Base-by-base conservation (phyloP, 2,329 filamentous ascomycete genomes). In the Setomelanomma holmii region DNA sequence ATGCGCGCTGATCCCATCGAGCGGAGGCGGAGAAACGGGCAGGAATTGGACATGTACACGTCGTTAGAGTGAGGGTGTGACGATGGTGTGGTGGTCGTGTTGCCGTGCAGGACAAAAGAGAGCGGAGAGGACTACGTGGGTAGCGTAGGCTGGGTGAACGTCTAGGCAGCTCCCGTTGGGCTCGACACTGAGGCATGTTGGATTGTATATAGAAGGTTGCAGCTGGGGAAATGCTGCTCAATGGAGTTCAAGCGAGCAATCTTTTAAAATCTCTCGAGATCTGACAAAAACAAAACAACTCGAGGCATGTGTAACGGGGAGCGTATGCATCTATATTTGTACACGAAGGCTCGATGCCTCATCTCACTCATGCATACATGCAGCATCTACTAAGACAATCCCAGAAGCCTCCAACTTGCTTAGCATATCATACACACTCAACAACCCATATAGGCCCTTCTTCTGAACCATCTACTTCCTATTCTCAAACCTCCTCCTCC, bases 1-100 rank as follows among this genome's bases (percentile, higher is more conserved):
- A 82, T 93, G 60, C 82, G 87, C 66, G 86, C 93, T 49, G 83
- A 87, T 68, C 84, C 86, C 38, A 78, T 84, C 53, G 81, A 81
- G 71, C 78, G 82, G 57, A 77, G 82, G 68, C 73, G 81, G 63
- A 77, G 79, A 63, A 75, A 75, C 53, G 77, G 77, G 34, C 78
- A 81, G 65, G 82, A 84, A 62, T 66, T 93, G 67, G 80, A 86
- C 52, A 86, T 89, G 67, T 82, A 89, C 61, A 84, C 89, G 14
- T 85, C 86, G 59, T 68, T 91, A 75, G 89, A 93, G 78, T 90
- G 68, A 64, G 14, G 11, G 11, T 35, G n/a, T 12, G 33, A 14
- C n/a, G 5, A 8, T 5, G 33, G n/a, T 14, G 7, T 16, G 10
- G 33, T 12, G 33, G 33, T 35, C 17, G n/a, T 38, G 34, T 6